Evolutionary conservation across 441 rosid genomes (phyloP).

Genomic region (Caryocar brasiliense): DNA sequence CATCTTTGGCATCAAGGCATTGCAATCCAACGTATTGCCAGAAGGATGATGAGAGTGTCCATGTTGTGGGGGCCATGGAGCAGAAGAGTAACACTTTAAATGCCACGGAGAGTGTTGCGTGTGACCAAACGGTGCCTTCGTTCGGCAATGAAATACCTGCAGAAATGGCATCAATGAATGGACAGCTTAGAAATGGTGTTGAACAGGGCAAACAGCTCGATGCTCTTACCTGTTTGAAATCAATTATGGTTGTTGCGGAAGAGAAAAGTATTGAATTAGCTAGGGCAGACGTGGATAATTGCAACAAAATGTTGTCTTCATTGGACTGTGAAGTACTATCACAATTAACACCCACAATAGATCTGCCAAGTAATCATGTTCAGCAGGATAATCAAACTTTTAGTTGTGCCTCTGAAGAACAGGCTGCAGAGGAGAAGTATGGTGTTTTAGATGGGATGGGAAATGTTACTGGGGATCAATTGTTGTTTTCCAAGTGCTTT

Average conservation of each 20-base stretch:
- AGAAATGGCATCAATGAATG: constrained; percentile 1
- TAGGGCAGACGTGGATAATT: not conserved
- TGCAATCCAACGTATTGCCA: constrained; percentile 9
- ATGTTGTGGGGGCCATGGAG: constrained; percentile 1
- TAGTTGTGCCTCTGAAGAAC: too few relatives aligned
- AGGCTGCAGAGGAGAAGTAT: constrained; percentile 8
- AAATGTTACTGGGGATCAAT: constrained; percentile 3
- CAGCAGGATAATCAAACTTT: not conserved
- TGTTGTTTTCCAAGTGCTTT: constrained; percentile 5
- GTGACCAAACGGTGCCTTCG: constrained; percentile 10
- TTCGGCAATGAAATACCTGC: constrained; percentile 5
- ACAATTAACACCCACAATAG: not conserved
- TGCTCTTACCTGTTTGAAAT: not conserved
- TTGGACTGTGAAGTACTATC: not conserved
- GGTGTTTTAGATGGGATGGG: constrained; percentile 6
- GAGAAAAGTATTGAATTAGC: constrained; percentile 5
- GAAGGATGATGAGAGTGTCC: constrained; percentile 5
- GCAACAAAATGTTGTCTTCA: not conserved
- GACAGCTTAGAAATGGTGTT: constrained; percentile 5
- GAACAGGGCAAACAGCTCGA: constrained; percentile 2
- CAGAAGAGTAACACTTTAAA: constrained; percentile 6
- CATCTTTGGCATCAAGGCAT: not conserved
- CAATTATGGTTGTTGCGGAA: constrained; percentile 7
- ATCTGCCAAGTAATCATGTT: constrained; percentile 2
- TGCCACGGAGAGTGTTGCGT: constrained; percentile 7